phyloP scores from a whole-genome alignment of 2,329 filamentous ascomycete species.

The Lachnellula hyalina region DNA sequence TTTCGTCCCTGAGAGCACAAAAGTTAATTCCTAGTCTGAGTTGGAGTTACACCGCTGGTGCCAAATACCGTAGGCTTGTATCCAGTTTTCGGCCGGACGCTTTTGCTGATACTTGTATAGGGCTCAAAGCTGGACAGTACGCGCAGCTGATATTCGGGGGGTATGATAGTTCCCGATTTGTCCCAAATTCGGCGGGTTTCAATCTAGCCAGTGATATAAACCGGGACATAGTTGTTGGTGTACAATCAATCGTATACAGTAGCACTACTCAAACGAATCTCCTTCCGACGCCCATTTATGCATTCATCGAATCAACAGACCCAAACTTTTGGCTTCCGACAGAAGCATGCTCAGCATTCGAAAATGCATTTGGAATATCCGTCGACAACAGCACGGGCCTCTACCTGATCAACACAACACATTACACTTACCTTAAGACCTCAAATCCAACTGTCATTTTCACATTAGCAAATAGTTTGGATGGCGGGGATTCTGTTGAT shows the following conservation, averaged over 20 bases:
- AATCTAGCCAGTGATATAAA: conserved; percentile 35
- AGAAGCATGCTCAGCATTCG: conserved; percentile 57
- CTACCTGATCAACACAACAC: conserved; percentile 54
- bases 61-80: conserved; percentile 47
- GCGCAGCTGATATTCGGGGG: conserved; percentile 38
- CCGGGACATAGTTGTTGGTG: conserved; percentile 35
- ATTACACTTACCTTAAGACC: conserved; percentile 21
- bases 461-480: conserved; percentile 14
- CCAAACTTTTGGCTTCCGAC: conserved; percentile 58
- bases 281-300: conserved; percentile 30
- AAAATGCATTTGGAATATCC: conserved; percentile 55
- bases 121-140: conserved; percentile 29
- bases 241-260: conserved; percentile 37
- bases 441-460: conserved; percentile 29
- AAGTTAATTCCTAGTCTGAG: conserved; percentile 35
- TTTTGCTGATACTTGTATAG: conserved; percentile 1
- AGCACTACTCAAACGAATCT: conserved; percentile 28
- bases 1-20: conserved; percentile 34
- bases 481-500: conserved; percentile 24
- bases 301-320: conserved; percentile 54
- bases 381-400: conserved; percentile 58
- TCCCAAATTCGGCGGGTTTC: conserved; percentile 33
- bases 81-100: background rate
- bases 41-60: conserved; percentile 62
- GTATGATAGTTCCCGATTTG: conserved; percentile 36